Evolutionary conservation across 2,329 filamentous ascomycete genomes (phyloP).

Genomic region (Emmonsia crescens): DNA sequence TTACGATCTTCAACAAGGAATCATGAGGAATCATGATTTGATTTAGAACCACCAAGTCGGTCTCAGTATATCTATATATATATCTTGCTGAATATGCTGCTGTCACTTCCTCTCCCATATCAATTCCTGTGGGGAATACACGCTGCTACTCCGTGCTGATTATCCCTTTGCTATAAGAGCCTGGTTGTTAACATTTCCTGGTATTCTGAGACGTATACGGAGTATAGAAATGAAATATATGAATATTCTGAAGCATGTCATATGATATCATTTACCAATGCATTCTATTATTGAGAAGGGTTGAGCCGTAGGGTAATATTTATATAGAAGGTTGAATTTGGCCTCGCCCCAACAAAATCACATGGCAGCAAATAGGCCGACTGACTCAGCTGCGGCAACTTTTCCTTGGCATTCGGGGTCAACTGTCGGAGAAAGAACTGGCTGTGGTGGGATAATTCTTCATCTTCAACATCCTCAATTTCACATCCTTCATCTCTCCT

Average conservation of each 20-base stretch:
- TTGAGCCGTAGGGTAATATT: no score
- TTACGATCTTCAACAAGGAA: neutral
- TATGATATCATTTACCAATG: no score
- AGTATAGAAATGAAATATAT: no score
- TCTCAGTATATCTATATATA: neutral
- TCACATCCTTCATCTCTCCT: neutral
- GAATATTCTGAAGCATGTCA: no score
- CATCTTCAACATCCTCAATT: neutral
- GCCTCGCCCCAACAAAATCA: neutral
- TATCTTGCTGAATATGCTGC: neutral
- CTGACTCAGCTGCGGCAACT: neutral
- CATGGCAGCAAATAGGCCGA: neutral
- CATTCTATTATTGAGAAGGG: no score
- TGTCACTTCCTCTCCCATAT: neutral
- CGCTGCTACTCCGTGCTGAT: no score
- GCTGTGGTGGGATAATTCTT: no score
- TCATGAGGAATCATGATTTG: no score
- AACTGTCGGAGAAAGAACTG: no score
- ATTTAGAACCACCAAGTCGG: neutral
- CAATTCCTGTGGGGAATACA: neutral
- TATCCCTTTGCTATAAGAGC: no score
- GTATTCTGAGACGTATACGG: neutral
- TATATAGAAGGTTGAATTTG: no score
- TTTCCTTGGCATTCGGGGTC: no score
- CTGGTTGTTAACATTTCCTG: neutral